Evolutionary conservation across 2,329 filamentous ascomycete genomes (phyloP), one percentile per base, ranked within the genome.

Genomic region (Juglanconis juglandina): DNA sequence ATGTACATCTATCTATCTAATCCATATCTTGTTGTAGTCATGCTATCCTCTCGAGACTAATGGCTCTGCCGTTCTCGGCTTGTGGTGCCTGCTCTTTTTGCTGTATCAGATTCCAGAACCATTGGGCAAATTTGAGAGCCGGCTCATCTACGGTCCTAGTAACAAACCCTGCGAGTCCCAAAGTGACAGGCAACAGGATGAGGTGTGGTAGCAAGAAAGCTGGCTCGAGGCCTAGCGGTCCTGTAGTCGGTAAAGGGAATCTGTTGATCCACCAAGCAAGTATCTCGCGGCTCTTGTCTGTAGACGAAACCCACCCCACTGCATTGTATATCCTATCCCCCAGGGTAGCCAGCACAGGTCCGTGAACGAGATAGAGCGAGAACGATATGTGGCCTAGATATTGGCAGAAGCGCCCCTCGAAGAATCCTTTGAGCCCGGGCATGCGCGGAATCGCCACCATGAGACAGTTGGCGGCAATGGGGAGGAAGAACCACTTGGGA

Each of bases 401-500:
- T 67, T 87, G 86, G 66, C 80, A 83, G 66, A 86, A 80, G 5
- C 74, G 74, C 0, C 74, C 76, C 69, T 87, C 85, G 66, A 88
- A 87, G 67, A 87, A 84, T 2, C 71, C 63, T 70, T 80, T 82
- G 14, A 88, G 75, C 79, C 79, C 82, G 4, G 72, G 67, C n/a
- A 89, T 78, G n/a, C 81, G 82, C 6, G 82, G 81, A 3, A 85
- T 74, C 0, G 80, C 77, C 1, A 80, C 75, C 0, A 90, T 79
- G 0, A 87, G 68, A 56, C 86, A 77, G 33, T 77, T 74, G 1
- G 86, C 79, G 1, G 85, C 86, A 75, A 80, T 84, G 69, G 86
- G 86, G 2, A 89, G 77, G 68, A 80, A 89, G 72, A 88, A 88
- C 85, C 85, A 89, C 70, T 88, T 89, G 68, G 79, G 80, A 68